Evolutionary conservation across 345 rosid species (phyloP).

Genomic region (Gossypioides kirkii): DNA sequence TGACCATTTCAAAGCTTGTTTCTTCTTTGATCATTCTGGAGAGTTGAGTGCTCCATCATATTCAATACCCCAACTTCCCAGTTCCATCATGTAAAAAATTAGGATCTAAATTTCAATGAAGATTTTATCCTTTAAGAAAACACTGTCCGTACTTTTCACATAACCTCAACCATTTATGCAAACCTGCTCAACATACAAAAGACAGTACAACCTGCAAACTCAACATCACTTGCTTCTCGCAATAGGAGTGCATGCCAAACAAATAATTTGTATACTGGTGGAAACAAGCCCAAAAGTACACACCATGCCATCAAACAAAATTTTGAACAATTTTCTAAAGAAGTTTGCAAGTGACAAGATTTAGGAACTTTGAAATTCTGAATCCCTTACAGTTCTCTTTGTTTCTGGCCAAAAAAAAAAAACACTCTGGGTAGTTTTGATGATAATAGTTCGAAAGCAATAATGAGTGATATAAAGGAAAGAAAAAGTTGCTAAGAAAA

Average conservation of each 20-base stretch:
- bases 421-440: neutral
- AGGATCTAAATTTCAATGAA: neutral
- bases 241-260: neutral
- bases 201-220: slow-evolving; percentile 14
- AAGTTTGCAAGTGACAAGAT: neutral
- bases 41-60: neutral
- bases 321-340: neutral
- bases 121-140: neutral
- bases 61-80: neutral
- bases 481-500: neutral
- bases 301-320: slow-evolving; percentile 1
- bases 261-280: neutral
- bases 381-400: neutral
- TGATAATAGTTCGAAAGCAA: neutral
- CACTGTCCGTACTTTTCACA: neutral
- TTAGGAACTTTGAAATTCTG: neutral
- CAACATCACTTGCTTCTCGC: neutral
- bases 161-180: neutral
- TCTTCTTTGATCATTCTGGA: neutral
- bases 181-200: slow-evolving; percentile 15
- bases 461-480: neutral
- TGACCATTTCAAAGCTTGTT: neutral
- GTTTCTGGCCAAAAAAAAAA: neutral
- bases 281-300: neutral
- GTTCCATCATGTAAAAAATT: neutral